These are phyloP conservation scores for Pterocarpus santalinus DNA, from an alignment of 306 rosid genomes.

Conservation along the genomic window DNA sequence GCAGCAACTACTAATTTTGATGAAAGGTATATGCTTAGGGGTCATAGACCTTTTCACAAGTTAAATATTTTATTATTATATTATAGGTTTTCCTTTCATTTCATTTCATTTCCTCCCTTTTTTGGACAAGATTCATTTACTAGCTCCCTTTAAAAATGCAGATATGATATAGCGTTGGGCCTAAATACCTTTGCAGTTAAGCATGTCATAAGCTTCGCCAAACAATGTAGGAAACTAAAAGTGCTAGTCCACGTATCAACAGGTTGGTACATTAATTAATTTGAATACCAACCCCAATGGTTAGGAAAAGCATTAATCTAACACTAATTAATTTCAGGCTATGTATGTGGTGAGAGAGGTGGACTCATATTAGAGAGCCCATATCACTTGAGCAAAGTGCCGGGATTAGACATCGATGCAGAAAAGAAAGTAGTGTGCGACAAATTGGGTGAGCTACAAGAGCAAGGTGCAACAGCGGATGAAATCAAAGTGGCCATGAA, in stretches of 20 bases:
- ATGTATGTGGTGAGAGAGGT: conserved; percentile 76
- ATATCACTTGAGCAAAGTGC: conserved; percentile 57
- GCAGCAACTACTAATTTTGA: conserved; percentile 87
- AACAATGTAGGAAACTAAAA: conserved; percentile 62
- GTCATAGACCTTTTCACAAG: background rate
- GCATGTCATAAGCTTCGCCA: conserved; percentile 69
- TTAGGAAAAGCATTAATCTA: too few relatives aligned
- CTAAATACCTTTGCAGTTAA: conserved; percentile 75
- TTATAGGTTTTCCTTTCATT: background rate
- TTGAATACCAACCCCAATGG: background rate
- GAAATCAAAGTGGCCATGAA: conserved; percentile 68
- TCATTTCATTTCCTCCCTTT: background rate
- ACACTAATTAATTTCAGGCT: conserved; percentile 58
- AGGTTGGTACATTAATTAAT: conserved; percentile 50
- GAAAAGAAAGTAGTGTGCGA: conserved; percentile 58
- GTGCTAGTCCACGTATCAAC: conserved; percentile 82
- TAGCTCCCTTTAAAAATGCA: conserved; percentile 21
- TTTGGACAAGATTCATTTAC: background rate
- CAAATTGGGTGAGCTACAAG: conserved; percentile 52
- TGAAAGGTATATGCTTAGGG: conserved; percentile 62
- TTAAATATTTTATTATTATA: background rate
- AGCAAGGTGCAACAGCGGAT: conserved; percentile 53
- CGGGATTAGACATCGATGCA: conserved; percentile 63
- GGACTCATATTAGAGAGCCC: conserved; percentile 74
- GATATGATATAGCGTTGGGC: conserved; percentile 73